phyloP scores from a whole-genome alignment of 345 rosid genomes.

The Luvunga scandens region DNA sequence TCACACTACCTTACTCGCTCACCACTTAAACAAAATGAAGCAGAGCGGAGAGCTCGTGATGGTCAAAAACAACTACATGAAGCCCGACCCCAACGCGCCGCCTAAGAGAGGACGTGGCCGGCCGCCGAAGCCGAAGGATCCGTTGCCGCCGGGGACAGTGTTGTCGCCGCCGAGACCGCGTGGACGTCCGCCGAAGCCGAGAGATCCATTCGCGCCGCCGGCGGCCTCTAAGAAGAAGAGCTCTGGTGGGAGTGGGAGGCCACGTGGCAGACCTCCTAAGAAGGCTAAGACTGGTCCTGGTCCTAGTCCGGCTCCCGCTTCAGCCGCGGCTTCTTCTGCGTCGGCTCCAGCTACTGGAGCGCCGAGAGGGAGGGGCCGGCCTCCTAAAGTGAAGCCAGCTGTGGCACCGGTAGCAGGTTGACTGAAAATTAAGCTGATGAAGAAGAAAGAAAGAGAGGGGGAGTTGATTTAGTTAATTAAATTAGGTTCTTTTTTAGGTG shows the following conservation, averaged over 20 bases:
- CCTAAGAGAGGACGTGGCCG: slow-evolving; percentile 92
- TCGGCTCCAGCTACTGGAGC: slow-evolving; percentile 18
- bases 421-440: slow-evolving; percentile 3
- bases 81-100: slow-evolving; percentile 69
- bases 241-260: slow-evolving; percentile 30
- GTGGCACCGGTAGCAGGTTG: slow-evolving; percentile 67
- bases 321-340: background rate
- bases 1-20: slow-evolving; percentile 54
- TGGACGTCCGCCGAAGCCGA: slow-evolving; percentile 69
- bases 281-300: slow-evolving; percentile 29
- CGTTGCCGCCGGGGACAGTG: slow-evolving; percentile 22
- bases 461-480: background rate
- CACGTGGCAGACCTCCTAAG: slow-evolving; percentile 83
- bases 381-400: slow-evolving; percentile 75
- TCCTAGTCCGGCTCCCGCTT: background rate
- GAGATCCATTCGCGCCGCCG: slow-evolving; percentile 42
- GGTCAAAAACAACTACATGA: slow-evolving; percentile 75
- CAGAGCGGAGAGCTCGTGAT: slow-evolving; percentile 53
- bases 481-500: slow-evolving; percentile 17
- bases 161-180: slow-evolving; percentile 56
- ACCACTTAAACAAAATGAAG: slow-evolving; percentile 71
- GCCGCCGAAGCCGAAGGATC: slow-evolving; percentile 65
- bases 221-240: slow-evolving; percentile 22
- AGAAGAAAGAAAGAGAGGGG: background rate
- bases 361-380: slow-evolving; percentile 73